These are phyloP conservation scores for Elongisporangium anandrum DNA, from an alignment of 352 stramenopile genomes.

Conservation along the genomic window DNA sequence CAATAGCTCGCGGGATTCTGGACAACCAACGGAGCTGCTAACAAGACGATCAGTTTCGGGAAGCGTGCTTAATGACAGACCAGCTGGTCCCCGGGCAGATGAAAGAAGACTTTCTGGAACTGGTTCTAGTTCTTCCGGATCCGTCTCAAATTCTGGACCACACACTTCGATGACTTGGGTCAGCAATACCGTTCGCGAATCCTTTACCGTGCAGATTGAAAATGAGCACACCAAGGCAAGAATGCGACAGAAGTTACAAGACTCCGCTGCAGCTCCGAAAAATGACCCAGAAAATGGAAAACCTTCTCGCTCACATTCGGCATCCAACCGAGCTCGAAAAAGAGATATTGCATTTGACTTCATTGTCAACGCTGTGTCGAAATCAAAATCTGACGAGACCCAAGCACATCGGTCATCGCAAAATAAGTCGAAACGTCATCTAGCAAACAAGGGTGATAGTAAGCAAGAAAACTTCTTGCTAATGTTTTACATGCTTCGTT, in stretches of 20 bases:
- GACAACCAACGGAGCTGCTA: conserved; percentile 1
- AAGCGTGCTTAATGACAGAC: conserved; percentile 4
- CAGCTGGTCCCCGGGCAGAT: neutral
- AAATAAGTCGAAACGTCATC: conserved; percentile 9
- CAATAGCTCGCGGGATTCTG: neutral
- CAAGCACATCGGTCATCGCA: conserved; percentile 11
- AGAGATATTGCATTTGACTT: conserved; percentile 66
- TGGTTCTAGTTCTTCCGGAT: neutral
- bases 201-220: conserved; percentile 47
- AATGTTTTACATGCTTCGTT: conserved; percentile 92
- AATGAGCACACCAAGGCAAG: conserved; percentile 54
- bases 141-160: neutral
- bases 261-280: conserved; percentile 6
- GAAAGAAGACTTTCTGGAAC: conserved; percentile 15
- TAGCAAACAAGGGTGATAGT: conserved; percentile 8
- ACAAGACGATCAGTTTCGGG: conserved; percentile 4
- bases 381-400: conserved; percentile 20
- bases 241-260: conserved; percentile 64
- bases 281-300: neutral
- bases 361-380: conserved; percentile 27
- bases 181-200: conserved; percentile 31
- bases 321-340: conserved; percentile 39
- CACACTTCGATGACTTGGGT: conserved; percentile 20
- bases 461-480: conserved; percentile 91
- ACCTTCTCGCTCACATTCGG: conserved; percentile 5